phyloP scores from a whole-genome alignment of 768 basidiomycete species.

The Rossbeevera mucosa region DNA sequence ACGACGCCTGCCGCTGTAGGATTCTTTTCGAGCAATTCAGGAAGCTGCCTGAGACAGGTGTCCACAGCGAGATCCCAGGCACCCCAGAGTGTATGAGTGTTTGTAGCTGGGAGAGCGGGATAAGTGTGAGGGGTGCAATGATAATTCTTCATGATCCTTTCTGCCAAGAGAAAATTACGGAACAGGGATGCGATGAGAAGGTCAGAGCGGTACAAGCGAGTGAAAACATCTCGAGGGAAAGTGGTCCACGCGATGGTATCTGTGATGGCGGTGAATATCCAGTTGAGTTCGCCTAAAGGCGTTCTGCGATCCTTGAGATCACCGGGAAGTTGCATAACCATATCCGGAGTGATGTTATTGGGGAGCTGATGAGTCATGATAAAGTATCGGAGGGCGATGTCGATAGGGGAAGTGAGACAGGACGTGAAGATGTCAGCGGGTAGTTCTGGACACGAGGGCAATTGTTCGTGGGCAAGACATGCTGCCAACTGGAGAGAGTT shows the following conservation, averaged over 20 bases:
- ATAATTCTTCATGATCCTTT: conserved; percentile 97
- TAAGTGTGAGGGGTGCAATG: conserved; percentile 94
- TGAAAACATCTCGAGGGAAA: conserved; percentile 90
- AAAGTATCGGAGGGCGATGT: conserved; percentile 92
- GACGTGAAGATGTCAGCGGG: conserved; percentile 98
- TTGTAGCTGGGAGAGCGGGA: conserved; percentile 90
- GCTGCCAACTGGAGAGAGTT: conserved; percentile 94
- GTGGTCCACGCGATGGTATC: conserved; percentile 99
- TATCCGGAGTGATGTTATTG: conserved; percentile 75
- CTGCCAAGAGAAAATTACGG: conserved; percentile 94
- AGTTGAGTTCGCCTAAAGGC: conserved; percentile 96
- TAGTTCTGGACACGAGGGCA: conserved; percentile 93
- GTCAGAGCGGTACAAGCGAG: conserved; percentile 90
- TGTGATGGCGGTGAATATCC: conserved; percentile 99
- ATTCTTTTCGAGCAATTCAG: conserved; percentile 59
- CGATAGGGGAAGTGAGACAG: conserved; percentile 96
- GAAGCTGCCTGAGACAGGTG: conserved; percentile 89
- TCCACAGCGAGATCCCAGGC: conserved; percentile 98
- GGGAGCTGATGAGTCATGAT: conserved; percentile 87
- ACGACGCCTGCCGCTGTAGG: conserved; percentile 18
- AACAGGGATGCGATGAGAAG: conserved; percentile 94
- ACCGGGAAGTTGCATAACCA: conserved; percentile 93
- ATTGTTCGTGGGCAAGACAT: conserved; percentile 83
- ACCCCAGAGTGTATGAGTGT: conserved; percentile 94
- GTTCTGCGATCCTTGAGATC: conserved; percentile 96